Evolutionary conservation across 2,329 filamentous ascomycete species (phyloP).

Genomic region (Tolypocladium sp.): DNA sequence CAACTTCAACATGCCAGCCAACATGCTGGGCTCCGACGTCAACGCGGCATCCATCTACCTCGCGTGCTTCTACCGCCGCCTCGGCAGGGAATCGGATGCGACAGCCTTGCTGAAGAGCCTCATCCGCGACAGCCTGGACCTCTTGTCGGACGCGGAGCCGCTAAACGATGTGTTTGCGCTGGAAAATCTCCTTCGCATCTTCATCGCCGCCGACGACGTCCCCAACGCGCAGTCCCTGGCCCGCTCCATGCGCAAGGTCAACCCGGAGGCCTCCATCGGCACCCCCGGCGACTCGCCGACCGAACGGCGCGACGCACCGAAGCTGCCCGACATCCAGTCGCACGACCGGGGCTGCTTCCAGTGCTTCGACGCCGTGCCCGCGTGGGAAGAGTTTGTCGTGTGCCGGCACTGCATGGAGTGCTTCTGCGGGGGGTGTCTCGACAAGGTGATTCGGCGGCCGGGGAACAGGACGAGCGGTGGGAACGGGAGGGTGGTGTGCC

Average conservation of each 20-base stretch:
- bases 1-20: slow-evolving; percentile 27
- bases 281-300: slow-evolving; percentile 19
- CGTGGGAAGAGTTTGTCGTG: slow-evolving; percentile 21
- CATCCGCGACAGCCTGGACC: slow-evolving; percentile 26
- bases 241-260: slow-evolving; percentile 28
- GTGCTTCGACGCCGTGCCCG: slow-evolving; percentile 24
- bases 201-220: slow-evolving; percentile 27
- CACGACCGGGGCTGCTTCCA: slow-evolving; percentile 26
- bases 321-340: slow-evolving; percentile 25
- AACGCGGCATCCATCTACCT: slow-evolving; percentile 32
- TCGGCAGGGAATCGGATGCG: slow-evolving; percentile 16
- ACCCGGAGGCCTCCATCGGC: slow-evolving; percentile 15
- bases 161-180: slow-evolving; percentile 31
- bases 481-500: slow-evolving; percentile 20
- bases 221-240: slow-evolving; percentile 25
- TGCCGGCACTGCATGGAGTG: slow-evolving; percentile 29
- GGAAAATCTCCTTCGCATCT: slow-evolving; percentile 28
- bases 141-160: slow-evolving; percentile 29
- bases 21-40: slow-evolving; percentile 30
- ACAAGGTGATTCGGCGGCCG: slow-evolving; percentile 16
- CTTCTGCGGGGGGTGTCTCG: slow-evolving; percentile 25
- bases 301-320: slow-evolving; percentile 20
- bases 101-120: slow-evolving; percentile 19
- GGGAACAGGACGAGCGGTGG: slow-evolving; percentile 20
- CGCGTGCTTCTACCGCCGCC: slow-evolving; percentile 25